Conservation (phyloP, 2,329 filamentous ascomycete genomes). For the Arthrinium puccinioides region DNA sequence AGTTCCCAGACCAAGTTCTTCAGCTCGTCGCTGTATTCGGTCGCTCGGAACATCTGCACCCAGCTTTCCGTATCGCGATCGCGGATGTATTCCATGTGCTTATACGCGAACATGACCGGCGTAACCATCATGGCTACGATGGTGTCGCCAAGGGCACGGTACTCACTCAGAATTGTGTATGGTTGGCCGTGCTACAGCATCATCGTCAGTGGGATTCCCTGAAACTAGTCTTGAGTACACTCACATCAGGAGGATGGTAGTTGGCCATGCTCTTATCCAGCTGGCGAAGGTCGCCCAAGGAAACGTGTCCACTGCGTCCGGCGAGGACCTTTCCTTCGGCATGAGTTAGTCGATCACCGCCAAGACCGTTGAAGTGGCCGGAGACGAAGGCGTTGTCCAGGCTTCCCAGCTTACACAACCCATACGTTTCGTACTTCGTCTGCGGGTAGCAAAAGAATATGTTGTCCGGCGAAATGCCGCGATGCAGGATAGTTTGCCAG, state of each 20-base stretch:
- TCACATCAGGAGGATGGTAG: constrained; percentile 18
- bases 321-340: constrained; percentile 14
- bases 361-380: constrained; percentile 22
- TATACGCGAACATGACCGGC: constrained; percentile 4
- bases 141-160: constrained; percentile 21
- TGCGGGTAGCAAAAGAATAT: constrained; percentile 43
- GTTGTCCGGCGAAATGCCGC: constrained; percentile 36
- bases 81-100: constrained; percentile 5
- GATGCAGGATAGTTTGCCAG: constrained; percentile 46
- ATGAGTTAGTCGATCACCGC: constrained; percentile 2
- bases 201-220: neutral
- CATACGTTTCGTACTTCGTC: constrained; percentile 39
- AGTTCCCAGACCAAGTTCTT: constrained; percentile 6
- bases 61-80: neutral
- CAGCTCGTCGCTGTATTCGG: constrained; percentile 4
- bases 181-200: constrained; percentile 6
- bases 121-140: constrained; percentile 23
- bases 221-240: neutral
- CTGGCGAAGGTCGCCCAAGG: constrained; percentile 11
- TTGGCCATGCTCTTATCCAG: constrained; percentile 10
- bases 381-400: constrained; percentile 33
- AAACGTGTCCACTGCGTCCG: constrained; percentile 8
- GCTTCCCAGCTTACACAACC: constrained; percentile 45
- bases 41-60: neutral
- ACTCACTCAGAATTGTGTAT: constrained; percentile 23